Conservation (phyloP, 139 green algal genomes). For the Trebouxia sp. region DNA sequence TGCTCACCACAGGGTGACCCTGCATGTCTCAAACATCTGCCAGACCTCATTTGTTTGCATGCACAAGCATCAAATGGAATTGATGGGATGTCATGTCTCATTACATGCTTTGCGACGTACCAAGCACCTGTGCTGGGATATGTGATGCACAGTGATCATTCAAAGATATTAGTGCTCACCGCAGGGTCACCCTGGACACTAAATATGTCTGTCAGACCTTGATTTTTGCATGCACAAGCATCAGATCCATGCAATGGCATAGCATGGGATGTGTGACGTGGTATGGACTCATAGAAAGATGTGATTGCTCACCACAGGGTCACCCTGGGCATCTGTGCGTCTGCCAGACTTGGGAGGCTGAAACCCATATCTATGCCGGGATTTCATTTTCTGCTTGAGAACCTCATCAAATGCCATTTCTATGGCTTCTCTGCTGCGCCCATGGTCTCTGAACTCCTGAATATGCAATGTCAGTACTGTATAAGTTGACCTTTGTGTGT, state of each 20-base stretch:
- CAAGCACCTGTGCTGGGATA: too few species aligned
- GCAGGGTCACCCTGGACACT: too few species aligned
- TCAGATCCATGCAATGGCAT: background rate
- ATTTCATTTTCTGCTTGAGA: constrained; percentile 70
- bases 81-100: too few species aligned
- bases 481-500: background rate
- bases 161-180: too few species aligned
- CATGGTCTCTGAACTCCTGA: constrained; percentile 76
- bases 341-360: constrained; percentile 57
- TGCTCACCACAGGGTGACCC: too few species aligned
- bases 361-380: constrained; percentile 73
- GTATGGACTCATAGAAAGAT: background rate
- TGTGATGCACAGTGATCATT: too few species aligned
- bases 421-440: constrained; percentile 76
- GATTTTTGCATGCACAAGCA: too few species aligned
- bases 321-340: constrained; percentile 46
- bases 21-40: too few species aligned
- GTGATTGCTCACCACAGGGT: constrained; percentile 14
- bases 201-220: too few species aligned
- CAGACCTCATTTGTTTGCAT: too few species aligned
- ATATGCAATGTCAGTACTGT: background rate
- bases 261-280: background rate
- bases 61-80: too few species aligned
- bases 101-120: too few species aligned
- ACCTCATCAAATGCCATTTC: constrained; percentile 84